Base-by-base conservation (phyloP, 371 early-diverging fungal genomes). In the Syncephalastrum racemosum region DNA sequence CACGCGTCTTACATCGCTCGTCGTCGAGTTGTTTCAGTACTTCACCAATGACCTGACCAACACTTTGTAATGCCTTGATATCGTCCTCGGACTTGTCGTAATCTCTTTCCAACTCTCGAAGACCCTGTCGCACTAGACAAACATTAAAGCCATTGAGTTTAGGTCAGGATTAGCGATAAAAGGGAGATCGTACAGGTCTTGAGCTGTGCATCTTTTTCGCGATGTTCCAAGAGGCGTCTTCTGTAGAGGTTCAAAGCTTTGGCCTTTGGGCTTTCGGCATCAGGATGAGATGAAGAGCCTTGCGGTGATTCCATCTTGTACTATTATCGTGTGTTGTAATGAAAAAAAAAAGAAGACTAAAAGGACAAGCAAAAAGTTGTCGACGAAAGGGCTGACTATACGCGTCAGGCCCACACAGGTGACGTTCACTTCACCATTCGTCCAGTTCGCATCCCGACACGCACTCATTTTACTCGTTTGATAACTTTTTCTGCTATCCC, bases 11-110 rank as follows among this genome's bases (percentile, higher is more conserved):
- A 93, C 92, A 99, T 72, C 95, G 87, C 56, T 99, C 99, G 53
- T 94, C 96, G 70, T 95, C 95, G 64, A 99, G 77, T 74, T 98
- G 96, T 74, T 99, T 99, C 56, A 99, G 78, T 14, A 99, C 97
- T 74, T 99, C 99, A 47, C 98, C 99, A 65, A 99, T 95, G 58
- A 98, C 99, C 74, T 99, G 99, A 6, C 99, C 99, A 24, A 99
- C 97, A 67, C 94, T 93, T 77, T 99, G 99, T 48, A 99, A 68
- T 1, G 99, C 97, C 71, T 99, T 97, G 58, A 99, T 89, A 70
- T 99, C 99, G 59, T 95, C 92, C 73, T 99, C 99, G 5, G 97
- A 90, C 70, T 99, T 98, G 62, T 95, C 87, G 70, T 84, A 98
- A 56, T 91, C 90, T 62, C 86, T 90, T 66, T 90, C 96, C 49